A percentile compares a stretch with the other conserved stretches of the same genome.
Evolutionary conservation across 495 filamentous ascomycete species (phyloP).

Genomic region (Aspergillus mulundensis): DNA sequence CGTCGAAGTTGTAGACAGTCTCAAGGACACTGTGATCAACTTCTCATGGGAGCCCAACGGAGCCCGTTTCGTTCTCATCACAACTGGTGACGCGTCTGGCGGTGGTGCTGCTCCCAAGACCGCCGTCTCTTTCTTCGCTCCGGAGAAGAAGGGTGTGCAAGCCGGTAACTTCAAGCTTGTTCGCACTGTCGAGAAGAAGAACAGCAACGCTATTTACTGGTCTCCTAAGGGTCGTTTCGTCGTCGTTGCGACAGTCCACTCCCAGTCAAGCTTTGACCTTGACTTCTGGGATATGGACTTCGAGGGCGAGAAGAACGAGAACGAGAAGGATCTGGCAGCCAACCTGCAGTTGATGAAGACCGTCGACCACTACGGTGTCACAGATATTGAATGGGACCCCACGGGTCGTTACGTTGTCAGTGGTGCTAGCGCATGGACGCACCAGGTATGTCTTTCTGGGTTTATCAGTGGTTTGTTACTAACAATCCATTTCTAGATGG

Average conservation of each 20-base stretch:
- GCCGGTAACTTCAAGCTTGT: conserved; percentile 94
- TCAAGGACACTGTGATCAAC: conserved; percentile 98
- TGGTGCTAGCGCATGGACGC: conserved; percentile 91
- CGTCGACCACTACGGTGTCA: conserved; percentile 93
- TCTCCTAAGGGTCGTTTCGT: conserved; percentile 96
- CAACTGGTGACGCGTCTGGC: conserved; percentile 75
- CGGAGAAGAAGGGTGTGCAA: conserved; percentile 80
- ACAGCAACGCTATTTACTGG: conserved; percentile 99
- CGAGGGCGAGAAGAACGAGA: conserved; percentile 90
- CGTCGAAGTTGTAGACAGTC: conserved; percentile 93
- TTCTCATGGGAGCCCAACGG: conserved; percentile 99
- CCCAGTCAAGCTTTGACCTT: conserved; percentile 85
- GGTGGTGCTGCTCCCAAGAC: conserved; percentile 92
- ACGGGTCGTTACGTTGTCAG: conserved; percentile 90
- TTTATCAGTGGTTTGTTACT: conserved; percentile 23
- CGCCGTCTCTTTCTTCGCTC: conserved; percentile 89
- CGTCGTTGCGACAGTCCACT: conserved; percentile 85
- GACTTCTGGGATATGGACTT: conserved; percentile 98
- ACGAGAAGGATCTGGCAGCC: conserved; percentile 88
- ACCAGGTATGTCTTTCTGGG: conserved; percentile 60
- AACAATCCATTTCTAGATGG: conserved; percentile 63
- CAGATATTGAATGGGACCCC: conserved; percentile 96
- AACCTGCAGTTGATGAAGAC: conserved; percentile 92
- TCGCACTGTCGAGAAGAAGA: conserved; percentile 94
- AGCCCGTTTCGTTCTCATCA: conserved; percentile 94